phyloP scores from a whole-genome alignment of 805 yeast genomes.

The Metschnikowia koreensis region DNA sequence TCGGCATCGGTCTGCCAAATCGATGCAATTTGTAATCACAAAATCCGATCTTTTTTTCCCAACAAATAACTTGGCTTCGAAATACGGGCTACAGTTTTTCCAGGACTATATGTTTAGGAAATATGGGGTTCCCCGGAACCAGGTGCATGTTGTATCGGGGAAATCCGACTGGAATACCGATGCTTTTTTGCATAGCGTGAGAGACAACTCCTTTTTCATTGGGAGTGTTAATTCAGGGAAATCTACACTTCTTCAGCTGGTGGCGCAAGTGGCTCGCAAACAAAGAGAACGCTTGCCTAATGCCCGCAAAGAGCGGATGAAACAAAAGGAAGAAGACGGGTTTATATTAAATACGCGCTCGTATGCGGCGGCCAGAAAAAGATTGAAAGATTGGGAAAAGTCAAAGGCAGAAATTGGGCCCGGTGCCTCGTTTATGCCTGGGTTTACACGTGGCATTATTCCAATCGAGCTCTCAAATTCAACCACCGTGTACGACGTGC shows the following conservation, averaged over 20 bases:
- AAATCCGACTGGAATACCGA: conserved; percentile 51
- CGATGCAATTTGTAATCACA: conserved; percentile 41
- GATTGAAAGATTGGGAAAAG: conserved; percentile 7
- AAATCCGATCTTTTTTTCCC: conserved; percentile 45
- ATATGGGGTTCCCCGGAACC: conserved; percentile 32
- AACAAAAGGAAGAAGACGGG: conserved; percentile 8
- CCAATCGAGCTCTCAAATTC: conserved; percentile 28
- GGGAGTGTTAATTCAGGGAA: conserved; percentile 75
- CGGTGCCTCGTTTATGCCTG: conserved; percentile 57
- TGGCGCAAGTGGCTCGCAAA: conserved; percentile 28
- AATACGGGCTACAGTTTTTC: conserved; percentile 29
- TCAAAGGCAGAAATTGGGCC: conserved; percentile 41
- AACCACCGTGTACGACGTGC: conserved; percentile 43
- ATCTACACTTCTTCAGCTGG: conserved; percentile 53
- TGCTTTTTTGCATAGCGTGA: conserved; percentile 36
- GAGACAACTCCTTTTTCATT: conserved; percentile 47
- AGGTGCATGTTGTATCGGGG: conserved; percentile 52
- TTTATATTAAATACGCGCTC: conserved; percentile 1
- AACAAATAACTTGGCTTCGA: conserved; percentile 24
- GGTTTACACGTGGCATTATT: conserved; percentile 60
- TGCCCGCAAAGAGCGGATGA: conserved; percentile 10
- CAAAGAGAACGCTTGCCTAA: conserved; percentile 12
- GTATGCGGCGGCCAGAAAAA: conserved; percentile 9
- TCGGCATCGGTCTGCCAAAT: conserved; percentile 30
- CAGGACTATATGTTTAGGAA: conserved; percentile 34